A percentile compares a stretch with the other conserved stretches of the same genome.
phyloP scores from a whole-genome alignment of 257 asterid species.

The Paraleonurus japonicus region DNA sequence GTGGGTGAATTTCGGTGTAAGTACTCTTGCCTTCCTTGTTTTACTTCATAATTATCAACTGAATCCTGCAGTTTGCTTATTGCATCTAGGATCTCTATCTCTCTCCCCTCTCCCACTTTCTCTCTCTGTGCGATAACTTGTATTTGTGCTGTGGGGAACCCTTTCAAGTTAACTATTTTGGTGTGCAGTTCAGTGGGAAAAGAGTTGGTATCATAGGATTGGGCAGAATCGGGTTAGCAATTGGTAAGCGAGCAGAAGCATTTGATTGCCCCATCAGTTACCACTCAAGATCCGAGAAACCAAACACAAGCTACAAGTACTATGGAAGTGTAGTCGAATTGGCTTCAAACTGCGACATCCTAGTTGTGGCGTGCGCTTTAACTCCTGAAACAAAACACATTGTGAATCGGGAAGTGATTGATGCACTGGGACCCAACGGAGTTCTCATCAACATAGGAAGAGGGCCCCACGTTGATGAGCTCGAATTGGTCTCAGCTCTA shows the following conservation, averaged over 20 bases:
- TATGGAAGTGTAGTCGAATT: constrained; percentile 46
- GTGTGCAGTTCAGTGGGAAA: constrained; percentile 77
- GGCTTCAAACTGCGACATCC: constrained; percentile 74
- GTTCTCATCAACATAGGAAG: constrained; percentile 78
- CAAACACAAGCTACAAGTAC: constrained; percentile 48
- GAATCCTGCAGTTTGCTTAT: background rate
- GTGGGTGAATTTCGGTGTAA: background rate
- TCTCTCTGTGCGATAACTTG: background rate
- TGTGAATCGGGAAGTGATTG: constrained; percentile 64
- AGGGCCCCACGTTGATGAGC: constrained; percentile 83
- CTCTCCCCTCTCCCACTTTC: background rate
- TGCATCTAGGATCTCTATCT: background rate
- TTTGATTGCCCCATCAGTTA: constrained; percentile 72
- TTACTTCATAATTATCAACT: background rate
- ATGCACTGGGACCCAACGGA: constrained; percentile 76
- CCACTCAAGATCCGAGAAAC: constrained; percentile 61
- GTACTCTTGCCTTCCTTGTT: constrained; percentile 11
- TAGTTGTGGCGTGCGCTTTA: constrained; percentile 71
- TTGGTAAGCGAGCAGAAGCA: constrained; percentile 70
- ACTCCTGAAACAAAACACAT: constrained; percentile 68
- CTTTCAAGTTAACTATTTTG: constrained; percentile 5
- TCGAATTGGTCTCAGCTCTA: constrained; percentile 74
- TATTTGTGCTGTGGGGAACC: background rate
- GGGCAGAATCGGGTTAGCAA: constrained; percentile 78
- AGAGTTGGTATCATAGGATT: constrained; percentile 75